Base-by-base conservation (phyloP, 2,329 filamentous ascomycete genomes). In the Monosporascus sp. region DNA sequence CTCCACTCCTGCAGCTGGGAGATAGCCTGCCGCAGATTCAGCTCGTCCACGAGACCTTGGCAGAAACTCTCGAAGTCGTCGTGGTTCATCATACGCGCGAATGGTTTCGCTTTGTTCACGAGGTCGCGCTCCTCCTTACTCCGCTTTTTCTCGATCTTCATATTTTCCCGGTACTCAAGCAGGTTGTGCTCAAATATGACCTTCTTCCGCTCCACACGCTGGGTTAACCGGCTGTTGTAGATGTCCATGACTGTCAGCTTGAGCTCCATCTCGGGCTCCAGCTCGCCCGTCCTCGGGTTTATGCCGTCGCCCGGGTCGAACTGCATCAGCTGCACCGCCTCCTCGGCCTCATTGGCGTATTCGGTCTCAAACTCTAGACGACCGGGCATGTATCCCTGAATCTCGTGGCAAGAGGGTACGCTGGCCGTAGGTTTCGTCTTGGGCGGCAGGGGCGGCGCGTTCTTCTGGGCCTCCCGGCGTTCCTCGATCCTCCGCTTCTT, bases 231-330 rank as follows among this genome's bases (percentile, higher is more conserved):
- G 53, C 88, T 87, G 66, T 99, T 99, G 77, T 99, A 99, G 49
- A 99, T 96, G 60, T 96, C 91, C 85, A 99, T 97, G 20, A 99
- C 91, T 0, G 91, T 96, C 74, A 97, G 84, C 77, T 99, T 99
- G 46, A 99, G 81, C 59, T 97, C 92, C 80, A 96, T 96, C 70
- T 99, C 94, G 0, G 94, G 91, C 63, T 99, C 94, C 53, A 95
- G 77, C 65, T 95, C 87, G 56, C 89, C 88, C 0, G 91, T 96
- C 47, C 64, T 57, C 1, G 88, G 85, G 65, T 96, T 96, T 60
- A 96, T 79, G 53, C 94, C 94, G 71, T 97, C 93, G 25, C 94
- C 94, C 0, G 94, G 93, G 53, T 97, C 93, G 65, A 99, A 99
- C 58, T 95, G 89, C 92, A 99, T 97, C 58, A 96, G 86, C 69